Conservation (phyloP, 2,329 filamentous ascomycete genomes). For the Epichloe gansuensis region DNA sequence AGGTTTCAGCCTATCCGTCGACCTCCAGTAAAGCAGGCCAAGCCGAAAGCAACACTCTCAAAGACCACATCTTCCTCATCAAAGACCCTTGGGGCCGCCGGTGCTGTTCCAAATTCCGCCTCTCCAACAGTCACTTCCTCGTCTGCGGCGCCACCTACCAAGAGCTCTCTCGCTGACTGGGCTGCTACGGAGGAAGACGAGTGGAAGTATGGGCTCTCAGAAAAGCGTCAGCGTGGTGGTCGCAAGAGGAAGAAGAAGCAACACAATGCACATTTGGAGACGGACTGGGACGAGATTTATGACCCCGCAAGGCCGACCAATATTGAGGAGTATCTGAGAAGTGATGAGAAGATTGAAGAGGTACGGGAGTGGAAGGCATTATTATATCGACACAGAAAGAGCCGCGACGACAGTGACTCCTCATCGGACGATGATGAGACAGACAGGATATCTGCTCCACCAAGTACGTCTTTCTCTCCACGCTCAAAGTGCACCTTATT, state of each 20-base stretch:
- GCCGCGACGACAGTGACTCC: constrained; percentile 27
- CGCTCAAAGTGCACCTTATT: too few species aligned
- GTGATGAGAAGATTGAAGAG: constrained; percentile 72
- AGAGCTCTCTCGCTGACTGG: constrained; percentile 72
- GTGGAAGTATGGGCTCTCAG: constrained; percentile 50
- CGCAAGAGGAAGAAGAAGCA: constrained; percentile 66
- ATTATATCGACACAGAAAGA: constrained; percentile 56
- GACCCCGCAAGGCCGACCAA: constrained; percentile 73
- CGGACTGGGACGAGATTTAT: constrained; percentile 89
- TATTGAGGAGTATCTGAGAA: constrained; percentile 72
- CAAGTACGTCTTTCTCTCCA: constrained; percentile 20
- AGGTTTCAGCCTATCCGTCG: constrained; percentile 81
- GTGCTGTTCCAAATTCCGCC: neutral
- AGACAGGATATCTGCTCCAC: constrained; percentile 14
- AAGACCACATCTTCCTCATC: constrained; percentile 27
- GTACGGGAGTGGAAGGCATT: constrained; percentile 76
- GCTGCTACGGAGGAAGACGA: constrained; percentile 67
- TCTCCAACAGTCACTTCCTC: constrained; percentile 18
- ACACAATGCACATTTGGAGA: constrained; percentile 42
- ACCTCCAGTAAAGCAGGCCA: constrained; percentile 49
- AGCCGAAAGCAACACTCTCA: constrained; percentile 47
- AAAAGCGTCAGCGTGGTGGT: constrained; percentile 64
- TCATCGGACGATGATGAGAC: constrained; percentile 31
- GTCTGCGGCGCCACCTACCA: constrained; percentile 31
- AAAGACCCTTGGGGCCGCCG: constrained; percentile 13